phyloP scores from a whole-genome alignment of 1,139 yeast genomes.

The Tardiomyces digboiensis region DNA sequence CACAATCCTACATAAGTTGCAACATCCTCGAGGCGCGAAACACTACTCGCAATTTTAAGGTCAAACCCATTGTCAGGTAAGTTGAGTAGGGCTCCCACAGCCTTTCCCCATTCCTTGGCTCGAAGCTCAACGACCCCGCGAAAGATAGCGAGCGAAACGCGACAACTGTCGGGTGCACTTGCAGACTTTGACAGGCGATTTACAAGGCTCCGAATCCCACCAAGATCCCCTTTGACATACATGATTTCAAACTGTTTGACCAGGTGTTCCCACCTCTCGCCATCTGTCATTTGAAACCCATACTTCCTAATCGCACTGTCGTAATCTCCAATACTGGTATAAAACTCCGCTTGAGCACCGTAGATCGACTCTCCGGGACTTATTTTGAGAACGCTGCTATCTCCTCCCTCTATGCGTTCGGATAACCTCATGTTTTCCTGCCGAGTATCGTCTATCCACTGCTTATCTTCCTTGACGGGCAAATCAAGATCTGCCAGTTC shows the following conservation, averaged over 20 bases:
- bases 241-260: neutral
- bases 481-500: neutral
- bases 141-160: neutral
- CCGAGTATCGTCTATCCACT: neutral
- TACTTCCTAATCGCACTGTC: neutral
- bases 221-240: neutral
- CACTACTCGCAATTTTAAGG: neutral
- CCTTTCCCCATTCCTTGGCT: neutral
- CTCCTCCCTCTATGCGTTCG: neutral
- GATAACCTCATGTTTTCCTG: neutral
- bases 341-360: neutral
- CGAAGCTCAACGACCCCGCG: neutral
- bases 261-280: neutral
- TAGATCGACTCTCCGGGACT: neutral
- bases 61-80: neutral
- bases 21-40: conserved; percentile 8
- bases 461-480: neutral
- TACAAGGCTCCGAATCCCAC: neutral
- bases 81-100: neutral
- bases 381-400: neutral
- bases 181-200: neutral
- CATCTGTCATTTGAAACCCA: neutral
- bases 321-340: neutral
- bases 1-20: conserved; percentile 15
- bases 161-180: neutral